Base-by-base conservation (phyloP, 495 filamentous ascomycete species). In the Aspergillus indologenus region DNA sequence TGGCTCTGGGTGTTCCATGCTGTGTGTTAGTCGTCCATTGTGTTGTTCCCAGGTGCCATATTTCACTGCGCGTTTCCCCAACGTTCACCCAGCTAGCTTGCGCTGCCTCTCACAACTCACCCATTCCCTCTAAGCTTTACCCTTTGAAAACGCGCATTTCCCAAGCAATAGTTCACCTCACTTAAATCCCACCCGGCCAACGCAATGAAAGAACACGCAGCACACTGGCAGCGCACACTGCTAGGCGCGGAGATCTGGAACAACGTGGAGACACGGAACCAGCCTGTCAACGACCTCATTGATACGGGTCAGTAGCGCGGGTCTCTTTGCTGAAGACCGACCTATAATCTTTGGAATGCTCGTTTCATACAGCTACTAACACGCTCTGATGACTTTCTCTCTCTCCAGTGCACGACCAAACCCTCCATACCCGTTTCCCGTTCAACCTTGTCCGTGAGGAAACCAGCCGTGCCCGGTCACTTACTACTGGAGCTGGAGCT, bases 161-260 rank as follows among this genome's bases (percentile, higher is more conserved):
- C 26, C 26, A 3, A 29, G 26, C 26, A 4, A 9, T 29, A 14
- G 11, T 11, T 9, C 5, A 22, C 54, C 45, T 54, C 55, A 58
- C 29, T 23, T 23, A 12, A 19, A n/a, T n/a, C n/a, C n/a, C n/a
- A n/a, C n/a, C n/a, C 49, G n/a, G 48, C 29, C 54, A 58, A 56
- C 24, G 44, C 43, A 2, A 72, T 72, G 58, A 64, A 71, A 12
- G 62, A 71, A 18, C 59, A 66, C 53, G 55, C 65, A 23, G 47
- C 23, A 5, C 72, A 71, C 61, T 75, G 72, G 72, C 47, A 62
- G n/a, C 46, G 40, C 19, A 69, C 68, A 19, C 63, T 75, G 3
- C 53, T 72, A 40, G 72, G 72, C 12, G 54, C 44, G 21, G 63
- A 61, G 3, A 73, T 75, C 56, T 75, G 72, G 72, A 64, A 60